Evolutionary conservation across 2,329 filamentous ascomycete genomes (phyloP), one percentile per base, ranked within the genome.

Genomic region (Atkinsonella texensis): DNA sequence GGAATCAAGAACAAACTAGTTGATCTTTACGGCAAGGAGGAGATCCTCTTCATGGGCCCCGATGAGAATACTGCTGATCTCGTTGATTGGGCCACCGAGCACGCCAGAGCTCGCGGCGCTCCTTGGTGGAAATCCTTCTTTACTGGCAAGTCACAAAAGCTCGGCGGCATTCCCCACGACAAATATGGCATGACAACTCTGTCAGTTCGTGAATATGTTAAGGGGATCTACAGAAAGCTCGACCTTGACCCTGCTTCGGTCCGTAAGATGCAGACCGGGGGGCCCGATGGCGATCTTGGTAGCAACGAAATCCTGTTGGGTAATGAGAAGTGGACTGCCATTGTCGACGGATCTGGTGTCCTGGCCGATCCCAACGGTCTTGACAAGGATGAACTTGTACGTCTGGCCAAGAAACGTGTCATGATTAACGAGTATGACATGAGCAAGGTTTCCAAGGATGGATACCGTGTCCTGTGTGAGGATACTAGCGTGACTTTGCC

Each of bases 81-180:
- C 35, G 93, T 98, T 49, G 84, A 98, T 70, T 98, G 93, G 93
- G 93, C 93, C n/a, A 98, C 93, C 1, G 85, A 93, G 68, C 93
- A 98, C 68, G 93, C 93, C 54, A 82, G 89, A 49, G 74, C 74
- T 55, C 84, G 93, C 60, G 89, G 89, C 45, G 93, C 93, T 4
- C 89, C 89, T 31, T 98, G 91, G 89, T 98, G 93, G 93, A 98
- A 98, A 77, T 98, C 93, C 0, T 98, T 98, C 80, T 98, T 98
- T 77, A 98, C 93, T 2, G 93, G 93, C 63, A 98, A 98, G 78
- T 95, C 89, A 60, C 93, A 89, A 50, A 93, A 87, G 70, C 79
- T 98, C 13, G 93, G 93, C 56, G 93, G 93, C 65, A 98, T 98
- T 59, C 93, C 93, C 39, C 93, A 98, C 69, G 93, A 98, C 67